A percentile compares a stretch with the other conserved stretches of the same genome.
Conservation (phyloP, 495 filamentous ascomycete species). For the Trichoderma virens region DNA sequence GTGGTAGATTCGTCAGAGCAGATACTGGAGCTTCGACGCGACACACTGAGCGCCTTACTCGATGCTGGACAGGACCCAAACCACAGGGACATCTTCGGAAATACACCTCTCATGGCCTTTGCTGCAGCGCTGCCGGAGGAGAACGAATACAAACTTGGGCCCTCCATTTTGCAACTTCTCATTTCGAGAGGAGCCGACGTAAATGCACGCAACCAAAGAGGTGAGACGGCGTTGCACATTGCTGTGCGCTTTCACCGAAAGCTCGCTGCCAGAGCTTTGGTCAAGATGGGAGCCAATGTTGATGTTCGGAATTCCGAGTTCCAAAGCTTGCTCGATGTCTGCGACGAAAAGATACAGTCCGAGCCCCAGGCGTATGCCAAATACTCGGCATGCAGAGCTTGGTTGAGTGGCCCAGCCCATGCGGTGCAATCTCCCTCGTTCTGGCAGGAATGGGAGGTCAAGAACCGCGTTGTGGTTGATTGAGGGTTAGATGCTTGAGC, state of each 20-base stretch:
- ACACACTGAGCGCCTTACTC: slow-evolving; percentile 29
- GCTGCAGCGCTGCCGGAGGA: slow-evolving; percentile 33
- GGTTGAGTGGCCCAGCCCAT: slow-evolving; percentile 15
- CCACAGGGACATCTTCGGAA: slow-evolving; percentile 33
- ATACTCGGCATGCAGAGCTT: slow-evolving; percentile 24
- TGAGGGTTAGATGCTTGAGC: neutral
- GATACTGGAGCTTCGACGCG: slow-evolving; percentile 18
- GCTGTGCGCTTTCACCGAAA: slow-evolving; percentile 36
- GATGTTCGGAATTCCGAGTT: slow-evolving; percentile 32
- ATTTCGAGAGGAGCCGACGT: slow-evolving; percentile 21
- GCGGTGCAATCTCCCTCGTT: slow-evolving; percentile 5
- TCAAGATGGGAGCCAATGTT: slow-evolving; percentile 36
- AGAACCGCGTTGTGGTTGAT: neutral
- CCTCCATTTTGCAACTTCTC: slow-evolving; percentile 24
- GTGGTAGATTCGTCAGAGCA: slow-evolving; percentile 8
- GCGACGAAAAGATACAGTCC: slow-evolving; percentile 22
- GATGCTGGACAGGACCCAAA: slow-evolving; percentile 30
- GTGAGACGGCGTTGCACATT: slow-evolving; percentile 40
- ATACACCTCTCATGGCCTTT: slow-evolving; percentile 41
- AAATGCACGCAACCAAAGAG: slow-evolving; percentile 34
- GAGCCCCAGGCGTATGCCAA: slow-evolving; percentile 21
- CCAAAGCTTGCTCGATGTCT: slow-evolving; percentile 28
- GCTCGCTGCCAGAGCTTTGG: slow-evolving; percentile 33
- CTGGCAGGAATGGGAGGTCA: slow-evolving; percentile 7
- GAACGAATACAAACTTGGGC: slow-evolving; percentile 28